Base-by-base conservation (phyloP, 345 rosid species). In the Lepidium africanum region DNA sequence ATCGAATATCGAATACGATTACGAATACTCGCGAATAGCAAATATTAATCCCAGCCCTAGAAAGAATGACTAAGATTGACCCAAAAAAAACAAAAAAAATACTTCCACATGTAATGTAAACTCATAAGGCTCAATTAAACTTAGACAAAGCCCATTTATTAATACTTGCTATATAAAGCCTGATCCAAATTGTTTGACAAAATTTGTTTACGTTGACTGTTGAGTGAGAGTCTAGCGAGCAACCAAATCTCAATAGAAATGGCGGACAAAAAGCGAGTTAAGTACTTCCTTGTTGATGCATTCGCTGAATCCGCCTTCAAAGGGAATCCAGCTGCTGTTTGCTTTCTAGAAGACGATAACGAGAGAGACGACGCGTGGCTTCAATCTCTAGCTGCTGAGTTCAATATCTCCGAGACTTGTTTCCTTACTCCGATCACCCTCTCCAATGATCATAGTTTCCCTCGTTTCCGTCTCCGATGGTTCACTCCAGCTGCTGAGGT, bases 251-350 rank as follows among this genome's bases (percentile, higher is more conserved):
- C 27, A 25, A 25, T 25, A 40, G 59, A 49, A 55, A 47, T 67
- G 74, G 86, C 75, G 87, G 77, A 50, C 9, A 80, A 71, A 32
- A 65, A 75, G 59, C 63, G 56, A 47, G 78, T 83, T 15, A 79
- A 75, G 45, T 88, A 86, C 80, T 76, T 33, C 9, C 77, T 83
- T 75, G 97, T 85, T 51, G 93, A 91, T 47, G 90, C 96, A 1
- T 91, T 91, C 79, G 76, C 90, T 0, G 92, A 82, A 10, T 65
- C 85, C 1, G 78, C 94, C 4, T 92, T 89, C 82, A 82, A 81
- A 77, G 94, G 97, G 3, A 91, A 87, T 69, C 97, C 94, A 9
- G 94, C 94, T 0, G 90, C 92, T 5, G 96, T 91, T 9, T 91
- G 96, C 55, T 74, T 89, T 67, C 63, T 91, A 16, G 87, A 82